Base-by-base conservation (phyloP, 257 asterid species). In the Solanum ossicruentum region DNA sequence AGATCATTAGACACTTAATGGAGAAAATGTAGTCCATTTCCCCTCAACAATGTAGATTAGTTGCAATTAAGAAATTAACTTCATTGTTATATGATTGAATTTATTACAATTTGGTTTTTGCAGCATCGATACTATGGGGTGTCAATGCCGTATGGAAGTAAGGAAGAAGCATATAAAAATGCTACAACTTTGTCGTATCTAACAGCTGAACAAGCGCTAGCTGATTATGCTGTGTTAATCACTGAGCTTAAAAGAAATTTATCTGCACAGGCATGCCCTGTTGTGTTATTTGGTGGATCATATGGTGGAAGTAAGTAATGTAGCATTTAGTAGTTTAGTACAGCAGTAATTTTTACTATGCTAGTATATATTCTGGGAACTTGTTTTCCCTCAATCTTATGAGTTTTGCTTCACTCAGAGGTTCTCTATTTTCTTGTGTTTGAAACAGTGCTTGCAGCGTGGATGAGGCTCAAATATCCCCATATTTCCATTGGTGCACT, bases 381-480 rank as follows among this genome's bases (percentile, higher is more conserved):
- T 52, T 32, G 23, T 47, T 32, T 65, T 47, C 32, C 5, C 32
- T 83, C 52, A 52, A 32, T 60, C 23, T 51, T 52, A 16, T 52
- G 82, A 26, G 10, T 21, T 84, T 51, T 83, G 66, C 56, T 73
- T 51, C 45, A 69, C 87, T 66, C 58, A 47, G 56, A 52, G 49
- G 10, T 32, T 83, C 17, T 36, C 56, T 63, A 12, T 45, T 41
- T 66, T 23, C 8, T 78, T 82, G 55, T 80, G 28, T 85, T 11
- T 87, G 84, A 36, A 85, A 86, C 91, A 95, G 99, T 96, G 99
- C 88, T 96, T 87, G 99, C 99, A 23, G 91, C 98, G 12, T 96
- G 99, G 99, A 93, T 93, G 98, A 89, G 98, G 90, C 94, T 96
- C 84, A 96, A 96, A 88, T 96, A 96, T 91, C 99, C 99, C 58